These are phyloP conservation scores for Fragilariopsis cylindrus DNA, from an alignment of 108 stramenopile genomes.

Conservation along the genomic window DNA sequence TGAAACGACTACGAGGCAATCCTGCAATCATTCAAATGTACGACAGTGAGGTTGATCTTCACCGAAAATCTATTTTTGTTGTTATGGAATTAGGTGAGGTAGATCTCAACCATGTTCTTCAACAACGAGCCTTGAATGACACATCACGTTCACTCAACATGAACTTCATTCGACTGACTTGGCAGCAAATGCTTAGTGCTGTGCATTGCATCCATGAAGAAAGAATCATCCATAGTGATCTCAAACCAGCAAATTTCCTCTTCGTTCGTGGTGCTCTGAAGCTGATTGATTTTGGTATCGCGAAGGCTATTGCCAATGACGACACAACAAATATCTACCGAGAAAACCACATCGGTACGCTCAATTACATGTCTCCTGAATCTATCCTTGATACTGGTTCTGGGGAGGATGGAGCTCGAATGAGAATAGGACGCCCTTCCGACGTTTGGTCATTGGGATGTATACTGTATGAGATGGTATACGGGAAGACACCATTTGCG, in stretches of 20 bases:
- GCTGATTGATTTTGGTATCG: constrained; percentile 99
- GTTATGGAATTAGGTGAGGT: constrained; percentile 97
- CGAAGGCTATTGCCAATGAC: constrained; percentile 93
- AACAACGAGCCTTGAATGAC: constrained; percentile 61
- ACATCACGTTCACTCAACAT: constrained; percentile 67
- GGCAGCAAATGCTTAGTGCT: constrained; percentile 99
- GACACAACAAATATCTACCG: constrained; percentile 98
- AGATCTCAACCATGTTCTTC: constrained; percentile 91
- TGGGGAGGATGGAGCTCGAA: constrained; percentile 52
- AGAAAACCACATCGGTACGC: constrained; percentile 96
- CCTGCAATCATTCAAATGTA: constrained; percentile 92
- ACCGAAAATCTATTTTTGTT: constrained; percentile 77
- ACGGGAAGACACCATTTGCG: constrained; percentile 93
- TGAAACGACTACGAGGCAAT: constrained; percentile 86
- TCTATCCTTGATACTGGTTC: constrained; percentile 89
- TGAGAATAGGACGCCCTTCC: constrained; percentile 77
- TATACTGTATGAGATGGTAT: constrained; percentile 98
- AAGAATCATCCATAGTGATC: constrained; percentile 96
- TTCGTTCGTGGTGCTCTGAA: constrained; percentile 95
- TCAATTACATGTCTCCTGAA: constrained; percentile 99
- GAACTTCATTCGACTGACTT: constrained; percentile 96
- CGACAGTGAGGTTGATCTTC: constrained; percentile 88
- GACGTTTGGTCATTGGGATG: constrained; percentile 97
- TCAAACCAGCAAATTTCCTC: constrained; percentile 87
- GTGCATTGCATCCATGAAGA: constrained; percentile 98